A percentile compares a stretch with the other conserved stretches of the same genome.
Evolutionary conservation across 2,329 filamentous ascomycete species (phyloP).

Genomic region (Laburnicola sp.): DNA sequence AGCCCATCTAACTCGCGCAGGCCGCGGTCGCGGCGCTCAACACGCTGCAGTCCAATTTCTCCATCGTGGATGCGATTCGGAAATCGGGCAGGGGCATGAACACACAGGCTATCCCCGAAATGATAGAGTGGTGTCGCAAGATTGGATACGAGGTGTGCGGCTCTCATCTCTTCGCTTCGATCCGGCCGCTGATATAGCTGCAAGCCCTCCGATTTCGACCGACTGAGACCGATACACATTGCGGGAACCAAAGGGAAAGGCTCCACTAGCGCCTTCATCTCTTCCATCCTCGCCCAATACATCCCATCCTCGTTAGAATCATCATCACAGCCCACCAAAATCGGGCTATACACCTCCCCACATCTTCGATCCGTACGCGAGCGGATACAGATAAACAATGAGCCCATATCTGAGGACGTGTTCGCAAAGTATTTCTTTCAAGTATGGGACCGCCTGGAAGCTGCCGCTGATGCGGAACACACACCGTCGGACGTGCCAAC

Average conservation of each 20-base stretch:
- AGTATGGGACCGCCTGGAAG: slow-evolving; percentile 72
- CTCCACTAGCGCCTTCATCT: slow-evolving; percentile 81
- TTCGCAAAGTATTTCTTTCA: slow-evolving; percentile 83
- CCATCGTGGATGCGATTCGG: slow-evolving; percentile 74
- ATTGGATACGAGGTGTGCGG: slow-evolving; percentile 72
- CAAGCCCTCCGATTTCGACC: slow-evolving; percentile 64
- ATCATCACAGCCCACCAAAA: slow-evolving; percentile 51
- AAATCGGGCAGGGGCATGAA: slow-evolving; percentile 76
- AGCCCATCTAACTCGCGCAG: slow-evolving; percentile 42
- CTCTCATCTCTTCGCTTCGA: slow-evolving; percentile 15
- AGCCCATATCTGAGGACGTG: slow-evolving; percentile 65
- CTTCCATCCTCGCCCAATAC: slow-evolving; percentile 73
- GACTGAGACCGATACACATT: slow-evolving; percentile 72
- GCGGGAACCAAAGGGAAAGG: slow-evolving; percentile 96
- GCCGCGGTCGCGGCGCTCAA: slow-evolving; percentile 75
- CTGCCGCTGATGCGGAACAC: slow-evolving; percentile 57
- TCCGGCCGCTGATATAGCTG: slow-evolving; percentile 12
- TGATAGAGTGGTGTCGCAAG: slow-evolving; percentile 74
- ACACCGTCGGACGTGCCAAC: slow-evolving; percentile 54
- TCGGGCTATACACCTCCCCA: slow-evolving; percentile 84
- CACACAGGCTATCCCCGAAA: slow-evolving; percentile 75
- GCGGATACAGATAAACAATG: slow-evolving; percentile 78
- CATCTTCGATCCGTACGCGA: slow-evolving; percentile 83
- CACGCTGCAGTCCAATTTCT: slow-evolving; percentile 77
- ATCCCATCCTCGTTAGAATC: slow-evolving; percentile 43